phyloP scores from a whole-genome alignment of 352 stramenopile species.

The Elongisporangium prolatum region DNA sequence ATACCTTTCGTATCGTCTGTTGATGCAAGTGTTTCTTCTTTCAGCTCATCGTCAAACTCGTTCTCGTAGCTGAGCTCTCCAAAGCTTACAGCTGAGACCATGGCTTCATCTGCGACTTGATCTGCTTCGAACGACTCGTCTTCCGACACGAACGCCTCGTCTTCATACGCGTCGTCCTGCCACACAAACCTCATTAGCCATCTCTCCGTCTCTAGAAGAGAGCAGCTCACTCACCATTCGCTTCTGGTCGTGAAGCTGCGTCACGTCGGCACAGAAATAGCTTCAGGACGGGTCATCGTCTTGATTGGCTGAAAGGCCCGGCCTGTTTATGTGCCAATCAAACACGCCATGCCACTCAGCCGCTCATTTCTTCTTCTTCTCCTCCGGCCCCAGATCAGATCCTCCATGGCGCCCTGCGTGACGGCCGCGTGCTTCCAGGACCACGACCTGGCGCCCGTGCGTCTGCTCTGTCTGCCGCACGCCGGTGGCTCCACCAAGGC shows the following conservation, averaged over 20 bases:
- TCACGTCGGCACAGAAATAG: neutral
- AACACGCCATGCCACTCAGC: neutral
- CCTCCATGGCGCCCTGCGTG: conserved; percentile 28
- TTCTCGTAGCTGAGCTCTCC: conserved; percentile 6
- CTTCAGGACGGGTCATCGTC: neutral
- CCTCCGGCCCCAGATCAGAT: neutral
- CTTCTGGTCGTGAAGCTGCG: neutral
- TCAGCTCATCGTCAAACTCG: conserved; percentile 20
- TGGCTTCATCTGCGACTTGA: neutral
- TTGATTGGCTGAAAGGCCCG: neutral
- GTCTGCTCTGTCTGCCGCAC: conserved; percentile 57
- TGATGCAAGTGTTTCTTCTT: conserved; percentile 11
- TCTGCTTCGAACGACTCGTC: conserved; percentile 3
- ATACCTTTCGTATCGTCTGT: neutral
- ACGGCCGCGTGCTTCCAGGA: conserved; percentile 57
- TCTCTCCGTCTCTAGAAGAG: neutral
- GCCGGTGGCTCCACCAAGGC: conserved; percentile 38
- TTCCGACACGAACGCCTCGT: conserved; percentile 44
- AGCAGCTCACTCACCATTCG: neutral
- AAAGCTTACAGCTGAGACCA: neutral
- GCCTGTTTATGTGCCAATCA: neutral
- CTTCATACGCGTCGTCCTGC: conserved; percentile 34
- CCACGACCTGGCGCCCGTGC: conserved; percentile 52
- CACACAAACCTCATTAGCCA: neutral
- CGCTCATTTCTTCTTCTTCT: neutral